Evolutionary conservation across 2,329 filamentous ascomycete genomes (phyloP).

Genomic region (Sclerotinia nivalis): DNA sequence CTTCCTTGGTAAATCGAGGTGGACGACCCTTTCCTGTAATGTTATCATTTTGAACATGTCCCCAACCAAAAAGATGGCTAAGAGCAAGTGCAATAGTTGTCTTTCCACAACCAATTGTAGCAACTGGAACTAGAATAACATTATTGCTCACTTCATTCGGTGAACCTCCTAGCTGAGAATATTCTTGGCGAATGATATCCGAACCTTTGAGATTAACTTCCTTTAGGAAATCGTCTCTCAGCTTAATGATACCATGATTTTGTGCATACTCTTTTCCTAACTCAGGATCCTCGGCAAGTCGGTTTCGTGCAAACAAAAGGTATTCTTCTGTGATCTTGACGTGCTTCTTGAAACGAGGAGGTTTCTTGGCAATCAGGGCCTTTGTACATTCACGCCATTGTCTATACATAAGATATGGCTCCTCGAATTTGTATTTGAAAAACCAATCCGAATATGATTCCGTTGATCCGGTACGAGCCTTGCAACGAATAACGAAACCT

Average conservation of each 20-base stretch:
- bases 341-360: constrained; percentile 83
- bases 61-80: constrained; percentile 82
- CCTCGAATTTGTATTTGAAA: constrained; percentile 99
- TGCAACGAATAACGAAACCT: constrained; percentile 94
- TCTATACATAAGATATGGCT: constrained; percentile 97
- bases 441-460: constrained; percentile 86
- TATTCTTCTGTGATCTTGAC: constrained; percentile 89
- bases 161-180: constrained; percentile 51
- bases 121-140: constrained; percentile 84
- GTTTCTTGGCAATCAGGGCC: constrained; percentile 72
- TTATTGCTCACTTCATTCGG: constrained; percentile 61
- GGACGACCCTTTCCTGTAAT: constrained; percentile 79
- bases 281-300: constrained; percentile 66
- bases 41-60: constrained; percentile 95
- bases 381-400: constrained; percentile 99
- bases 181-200: constrained; percentile 80
- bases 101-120: constrained; percentile 95
- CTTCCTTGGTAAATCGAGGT: constrained; percentile 71
- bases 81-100: constrained; percentile 87
- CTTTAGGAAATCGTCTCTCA: constrained; percentile 84
- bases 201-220: constrained; percentile 83
- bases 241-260: constrained; percentile 92
- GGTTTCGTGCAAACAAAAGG: constrained; percentile 73
- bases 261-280: constrained; percentile 72
- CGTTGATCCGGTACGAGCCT: constrained; percentile 52